phyloP scores from a whole-genome alignment of 2,329 filamentous ascomycete species.

The Aspergillus sp. region DNA sequence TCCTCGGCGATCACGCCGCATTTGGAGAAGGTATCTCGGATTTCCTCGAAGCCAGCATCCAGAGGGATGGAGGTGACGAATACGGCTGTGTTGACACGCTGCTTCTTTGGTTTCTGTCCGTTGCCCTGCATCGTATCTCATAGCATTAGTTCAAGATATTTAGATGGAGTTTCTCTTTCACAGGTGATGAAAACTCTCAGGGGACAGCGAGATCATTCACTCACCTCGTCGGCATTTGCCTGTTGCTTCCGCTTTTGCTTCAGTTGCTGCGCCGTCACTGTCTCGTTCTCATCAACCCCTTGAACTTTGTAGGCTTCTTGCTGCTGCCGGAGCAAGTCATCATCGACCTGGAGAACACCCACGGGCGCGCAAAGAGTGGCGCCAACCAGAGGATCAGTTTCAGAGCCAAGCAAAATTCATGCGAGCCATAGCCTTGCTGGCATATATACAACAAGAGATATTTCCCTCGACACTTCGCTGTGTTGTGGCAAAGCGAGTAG shows the following conservation, averaged over 20 bases:
- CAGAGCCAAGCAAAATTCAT: conserved; percentile 23
- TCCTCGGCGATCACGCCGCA: conserved; percentile 92
- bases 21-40: conserved; percentile 80
- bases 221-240: conserved; percentile 51
- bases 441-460: conserved; percentile 14
- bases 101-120: conserved; percentile 42
- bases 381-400: conserved; percentile 36
- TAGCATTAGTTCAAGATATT: not conserved
- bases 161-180: not conserved
- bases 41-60: conserved; percentile 76
- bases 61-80: conserved; percentile 85
- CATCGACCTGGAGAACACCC: conserved; percentile 54
- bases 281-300: conserved; percentile 59
- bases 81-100: conserved; percentile 76
- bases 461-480: conserved; percentile 1
- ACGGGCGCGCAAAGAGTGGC: conserved; percentile 26
- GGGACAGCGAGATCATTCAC: conserved; percentile 16
- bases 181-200: not conserved
- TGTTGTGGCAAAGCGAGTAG: conserved; percentile 1
- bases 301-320: conserved; percentile 60
- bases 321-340: conserved; percentile 61
- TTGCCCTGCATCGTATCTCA: conserved; percentile 20
- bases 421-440: conserved; percentile 15
- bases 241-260: conserved; percentile 57
- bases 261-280: conserved; percentile 42